phyloP scores from a whole-genome alignment of 2,329 filamentous ascomycete species.

The Arthroderma sp. region DNA sequence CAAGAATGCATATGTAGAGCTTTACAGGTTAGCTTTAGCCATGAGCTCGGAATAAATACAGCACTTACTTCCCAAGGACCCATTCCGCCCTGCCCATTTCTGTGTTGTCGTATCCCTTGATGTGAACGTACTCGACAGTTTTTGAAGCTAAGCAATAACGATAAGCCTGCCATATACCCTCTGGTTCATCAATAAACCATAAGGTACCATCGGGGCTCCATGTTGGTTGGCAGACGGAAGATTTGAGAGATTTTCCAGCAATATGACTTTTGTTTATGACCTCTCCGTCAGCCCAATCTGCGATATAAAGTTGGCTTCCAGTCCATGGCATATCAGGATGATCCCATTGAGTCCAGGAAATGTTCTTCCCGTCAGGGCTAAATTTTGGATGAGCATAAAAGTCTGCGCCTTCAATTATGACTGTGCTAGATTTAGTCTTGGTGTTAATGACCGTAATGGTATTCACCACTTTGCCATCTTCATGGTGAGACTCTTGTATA shows the following conservation, averaged over 20 bases:
- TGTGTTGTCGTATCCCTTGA: not conserved
- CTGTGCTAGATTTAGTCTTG: not conserved
- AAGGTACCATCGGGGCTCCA: not conserved
- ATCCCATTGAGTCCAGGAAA: not conserved
- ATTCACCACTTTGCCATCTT: not conserved
- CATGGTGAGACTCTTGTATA: not conserved
- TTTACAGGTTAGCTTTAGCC: not conserved
- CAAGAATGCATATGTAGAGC: not conserved
- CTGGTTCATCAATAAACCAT: not conserved
- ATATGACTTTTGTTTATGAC: not conserved
- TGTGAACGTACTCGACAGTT: not conserved
- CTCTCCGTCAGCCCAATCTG: not conserved
- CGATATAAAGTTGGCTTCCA: not conserved
- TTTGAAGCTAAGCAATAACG: not conserved
- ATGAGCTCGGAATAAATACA: not conserved
- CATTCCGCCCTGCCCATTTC: not conserved
- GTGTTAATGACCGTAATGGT: not conserved
- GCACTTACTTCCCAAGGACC: not conserved
- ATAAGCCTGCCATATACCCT: not conserved
- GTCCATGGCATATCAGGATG: not conserved
- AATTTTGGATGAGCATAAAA: not conserved
- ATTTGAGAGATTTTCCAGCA: not conserved
- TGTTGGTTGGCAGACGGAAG: not conserved
- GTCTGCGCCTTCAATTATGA: not conserved
- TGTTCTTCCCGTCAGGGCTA: not conserved